These are phyloP conservation scores for Paramyrothecium roridum DNA, from an alignment of 2,329 filamentous ascomycete genomes.

Conservation along the genomic window DNA sequence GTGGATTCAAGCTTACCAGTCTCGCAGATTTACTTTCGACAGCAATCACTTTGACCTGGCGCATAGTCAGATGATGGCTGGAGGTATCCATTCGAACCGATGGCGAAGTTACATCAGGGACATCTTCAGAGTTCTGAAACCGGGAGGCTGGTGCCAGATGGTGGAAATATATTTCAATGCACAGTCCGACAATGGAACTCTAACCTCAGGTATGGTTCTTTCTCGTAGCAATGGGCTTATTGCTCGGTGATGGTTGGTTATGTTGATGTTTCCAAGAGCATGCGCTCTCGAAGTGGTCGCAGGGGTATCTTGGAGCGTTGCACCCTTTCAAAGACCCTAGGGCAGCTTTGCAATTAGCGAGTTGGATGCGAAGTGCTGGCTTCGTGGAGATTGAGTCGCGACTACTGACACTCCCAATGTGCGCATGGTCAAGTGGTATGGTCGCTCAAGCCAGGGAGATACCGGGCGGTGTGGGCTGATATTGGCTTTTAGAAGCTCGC, in stretches of 20 bases:
- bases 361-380: slow-evolving; percentile 57
- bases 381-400: slow-evolving; percentile 65
- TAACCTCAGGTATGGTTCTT: slow-evolving; percentile 51
- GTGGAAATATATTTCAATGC: slow-evolving; percentile 83
- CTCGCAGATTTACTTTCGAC: slow-evolving; percentile 60
- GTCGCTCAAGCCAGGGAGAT: neutral
- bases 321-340: slow-evolving; percentile 65
- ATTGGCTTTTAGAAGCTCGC: slow-evolving; percentile 37
- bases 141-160: slow-evolving; percentile 83
- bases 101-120: slow-evolving; percentile 78
- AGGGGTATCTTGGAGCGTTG: slow-evolving; percentile 58
- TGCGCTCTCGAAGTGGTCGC: slow-evolving; percentile 66
- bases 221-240: slow-evolving; percentile 11
- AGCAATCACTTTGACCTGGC: slow-evolving; percentile 76
- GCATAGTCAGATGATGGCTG: slow-evolving; percentile 70
- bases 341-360: slow-evolving; percentile 57
- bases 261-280: slow-evolving; percentile 43
- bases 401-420: slow-evolving; percentile 66
- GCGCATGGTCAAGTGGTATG: slow-evolving; percentile 66
- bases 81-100: slow-evolving; percentile 67
- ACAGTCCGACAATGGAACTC: slow-evolving; percentile 80
- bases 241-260: neutral
- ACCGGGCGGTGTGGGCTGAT: neutral
- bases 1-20: slow-evolving; percentile 5
- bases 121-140: slow-evolving; percentile 67